Conservation (phyloP, 306 rosid genomes). For the Argentina anserina region DNA sequence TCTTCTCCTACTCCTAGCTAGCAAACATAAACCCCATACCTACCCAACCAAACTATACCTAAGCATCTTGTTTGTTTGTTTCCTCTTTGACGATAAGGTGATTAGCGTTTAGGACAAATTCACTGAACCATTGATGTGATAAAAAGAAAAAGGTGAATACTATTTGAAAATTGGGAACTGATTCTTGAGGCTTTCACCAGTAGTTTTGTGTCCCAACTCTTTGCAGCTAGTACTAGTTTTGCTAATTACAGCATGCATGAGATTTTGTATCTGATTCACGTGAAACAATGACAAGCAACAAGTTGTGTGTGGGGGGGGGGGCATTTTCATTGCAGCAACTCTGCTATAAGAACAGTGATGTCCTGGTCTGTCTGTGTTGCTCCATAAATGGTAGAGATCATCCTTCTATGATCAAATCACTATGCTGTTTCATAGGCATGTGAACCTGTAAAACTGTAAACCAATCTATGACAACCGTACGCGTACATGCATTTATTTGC, state of each 20-base stretch:
- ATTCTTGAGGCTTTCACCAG: not conserved
- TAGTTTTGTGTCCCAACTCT: not conserved
- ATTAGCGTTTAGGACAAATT: not conserved
- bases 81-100: not conserved
- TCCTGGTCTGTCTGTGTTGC: not conserved
- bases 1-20: not conserved
- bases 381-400: not conserved
- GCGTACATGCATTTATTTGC: not conserved
- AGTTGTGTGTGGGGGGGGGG: not conserved
- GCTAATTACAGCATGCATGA: slow-evolving; percentile 6
- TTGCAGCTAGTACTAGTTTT: not conserved
- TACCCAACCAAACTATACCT: not conserved
- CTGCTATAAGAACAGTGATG: not conserved
- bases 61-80: not conserved
- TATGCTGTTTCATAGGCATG: not conserved
- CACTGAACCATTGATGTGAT: not conserved
- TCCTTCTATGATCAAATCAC: not conserved
- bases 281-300: slow-evolving; percentile 3
- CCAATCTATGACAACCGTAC: too few relatives aligned
- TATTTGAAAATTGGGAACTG: not conserved
- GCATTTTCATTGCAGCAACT: not conserved
- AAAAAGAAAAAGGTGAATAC: not conserved
- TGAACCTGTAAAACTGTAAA: not conserved
- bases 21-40: not conserved
- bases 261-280: not conserved